Base-by-base conservation (phyloP, 2,329 filamentous ascomycete species). In the Aspergillus neoniger region DNA sequence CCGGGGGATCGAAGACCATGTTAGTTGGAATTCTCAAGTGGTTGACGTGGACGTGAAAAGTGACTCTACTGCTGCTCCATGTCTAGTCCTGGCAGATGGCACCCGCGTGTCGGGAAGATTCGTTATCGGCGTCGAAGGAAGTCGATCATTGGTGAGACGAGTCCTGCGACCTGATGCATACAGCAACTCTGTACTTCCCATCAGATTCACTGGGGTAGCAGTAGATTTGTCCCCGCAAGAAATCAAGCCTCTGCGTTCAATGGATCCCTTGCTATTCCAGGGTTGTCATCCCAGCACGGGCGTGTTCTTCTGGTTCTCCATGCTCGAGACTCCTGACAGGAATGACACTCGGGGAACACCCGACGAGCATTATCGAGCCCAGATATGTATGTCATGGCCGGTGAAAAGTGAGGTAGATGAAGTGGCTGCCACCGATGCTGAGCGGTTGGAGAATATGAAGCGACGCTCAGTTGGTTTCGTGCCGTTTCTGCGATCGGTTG, bases 191-290 rank as follows among this genome's bases (percentile, higher is more conserved):
- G 62, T 57, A 5, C 62, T 71, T 1, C 63, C 59, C 0, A 64
- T 70, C 38, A 65, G 67, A 4, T 71, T 71, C 39, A 70, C 65
- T 0, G 69, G 69, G 1, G 68, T 70, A 7, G 66, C 65, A 1
- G 63, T 70, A 0, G 61, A 68, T 30, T 78, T 80, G 17, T 85
- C 84, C 49, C 78, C 79, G 4, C 85, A 78, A 0, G 82, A 86
- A 70, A 84, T 85, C 67, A 75, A 82, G 44, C 84, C 85, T 59
- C 80, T 85, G 68, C 86, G 83, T 0, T 82, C 84, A 0, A 79
- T 83, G 41, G 84, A 77, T 64, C 74, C 86, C 67, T 43, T 71
- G 9, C 58, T 71, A 7, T 71, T 71, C 19, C 67, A 71, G 41
- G 68, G 69, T 7, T 71, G 68, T 23, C 60, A 71, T 41, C 69